Evolutionary conservation across 495 filamentous ascomycete genomes (phyloP).

Genomic region (Aspergillus sclerotiicarbonarius): DNA sequence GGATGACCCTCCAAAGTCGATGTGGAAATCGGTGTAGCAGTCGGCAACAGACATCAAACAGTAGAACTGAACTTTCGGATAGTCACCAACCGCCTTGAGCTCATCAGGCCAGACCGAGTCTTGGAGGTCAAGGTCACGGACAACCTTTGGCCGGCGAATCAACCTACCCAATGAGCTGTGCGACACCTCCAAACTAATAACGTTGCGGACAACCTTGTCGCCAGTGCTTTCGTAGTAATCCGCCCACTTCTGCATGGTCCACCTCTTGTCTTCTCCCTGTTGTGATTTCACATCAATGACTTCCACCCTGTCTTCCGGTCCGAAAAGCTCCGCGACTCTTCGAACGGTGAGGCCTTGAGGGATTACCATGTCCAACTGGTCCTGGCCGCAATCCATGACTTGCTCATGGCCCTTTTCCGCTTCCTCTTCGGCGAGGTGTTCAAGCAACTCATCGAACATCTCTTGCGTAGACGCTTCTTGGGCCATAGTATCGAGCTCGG

Average conservation of each 20-base stretch:
- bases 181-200: constrained; percentile 75
- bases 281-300: constrained; percentile 79
- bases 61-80: constrained; percentile 67
- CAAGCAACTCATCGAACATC: constrained; percentile 49
- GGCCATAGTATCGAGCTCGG: constrained; percentile 34
- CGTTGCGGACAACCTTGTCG: constrained; percentile 66
- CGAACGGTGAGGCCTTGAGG: constrained; percentile 66
- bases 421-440: constrained; percentile 36
- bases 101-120: constrained; percentile 71
- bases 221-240: constrained; percentile 71
- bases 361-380: constrained; percentile 73
- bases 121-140: constrained; percentile 69
- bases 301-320: constrained; percentile 62
- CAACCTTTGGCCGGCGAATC: constrained; percentile 66
- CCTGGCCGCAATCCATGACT: constrained; percentile 59
- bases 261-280: constrained; percentile 63
- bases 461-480: constrained; percentile 40
- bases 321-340: constrained; percentile 64
- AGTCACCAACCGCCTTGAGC: constrained; percentile 54
- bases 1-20: constrained; percentile 77
- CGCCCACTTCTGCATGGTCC: constrained; percentile 71
- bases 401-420: constrained; percentile 41
- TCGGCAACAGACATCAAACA: constrained; percentile 78
- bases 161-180: constrained; percentile 63
- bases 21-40: constrained; percentile 78